These are phyloP conservation scores for Boletus pseudo-olivaceus DNA, from an alignment of 768 basidiomycete genomes.

Conservation along the genomic window DNA sequence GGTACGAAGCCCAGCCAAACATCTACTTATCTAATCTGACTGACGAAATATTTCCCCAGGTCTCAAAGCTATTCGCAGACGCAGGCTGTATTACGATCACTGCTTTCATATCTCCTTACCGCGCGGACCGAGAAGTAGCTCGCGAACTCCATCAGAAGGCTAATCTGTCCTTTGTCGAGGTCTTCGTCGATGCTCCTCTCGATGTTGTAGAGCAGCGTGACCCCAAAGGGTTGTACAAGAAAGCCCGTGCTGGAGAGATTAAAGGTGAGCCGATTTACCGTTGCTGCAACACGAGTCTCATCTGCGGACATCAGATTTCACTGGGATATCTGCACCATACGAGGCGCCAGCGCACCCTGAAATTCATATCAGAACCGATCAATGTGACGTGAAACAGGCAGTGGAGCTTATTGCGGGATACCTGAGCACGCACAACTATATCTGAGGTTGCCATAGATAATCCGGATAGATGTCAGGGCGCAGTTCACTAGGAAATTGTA, in stretches of 20 bases:
- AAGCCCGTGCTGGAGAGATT: constrained; percentile 92
- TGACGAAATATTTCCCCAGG: constrained; percentile 42
- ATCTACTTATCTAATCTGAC: constrained; percentile 12
- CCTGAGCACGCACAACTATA: constrained; percentile 62
- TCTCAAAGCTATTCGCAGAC: constrained; percentile 91
- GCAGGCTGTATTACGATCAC: constrained; percentile 83
- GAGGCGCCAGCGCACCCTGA: constrained; percentile 84
- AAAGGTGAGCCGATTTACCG: constrained; percentile 58
- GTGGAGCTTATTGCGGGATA: constrained; percentile 80
- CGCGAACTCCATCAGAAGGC: constrained; percentile 76
- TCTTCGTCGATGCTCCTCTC: constrained; percentile 92
- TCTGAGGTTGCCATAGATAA: constrained; percentile 32
- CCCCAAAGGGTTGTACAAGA: constrained; percentile 97
- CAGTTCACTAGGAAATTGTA: constrained; percentile 13
- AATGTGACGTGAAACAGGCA: constrained; percentile 71
- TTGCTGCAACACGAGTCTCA: constrained; percentile 1
- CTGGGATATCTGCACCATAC: constrained; percentile 96
- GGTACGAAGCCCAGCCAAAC: constrained; percentile 40
- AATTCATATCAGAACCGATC: constrained; percentile 87
- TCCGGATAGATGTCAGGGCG: constrained; percentile 9
- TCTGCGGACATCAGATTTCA: constrained; percentile 70
- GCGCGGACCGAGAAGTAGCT: constrained; percentile 77
- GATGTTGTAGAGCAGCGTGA: constrained; percentile 86
- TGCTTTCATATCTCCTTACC: constrained; percentile 99
- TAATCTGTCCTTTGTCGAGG: constrained; percentile 83